Base-by-base conservation (phyloP, 1,284 basidiomycete species). In the Melampsora larici-populina region DNA sequence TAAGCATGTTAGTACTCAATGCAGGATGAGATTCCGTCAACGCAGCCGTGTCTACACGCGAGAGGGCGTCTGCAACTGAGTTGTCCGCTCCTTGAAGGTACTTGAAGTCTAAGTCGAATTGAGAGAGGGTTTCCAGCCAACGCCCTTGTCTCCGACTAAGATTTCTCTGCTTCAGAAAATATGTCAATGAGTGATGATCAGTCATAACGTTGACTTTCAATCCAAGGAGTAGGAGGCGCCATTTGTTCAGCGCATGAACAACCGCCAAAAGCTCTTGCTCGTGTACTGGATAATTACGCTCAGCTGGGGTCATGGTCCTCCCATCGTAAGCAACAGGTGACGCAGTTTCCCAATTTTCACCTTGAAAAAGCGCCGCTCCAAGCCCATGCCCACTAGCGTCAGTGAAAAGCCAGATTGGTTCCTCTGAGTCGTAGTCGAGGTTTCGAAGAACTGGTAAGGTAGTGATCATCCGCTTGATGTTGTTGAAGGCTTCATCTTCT, bases 281-380 rank as follows among this genome's bases (percentile, higher is more conserved):
- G 26, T 80, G 78, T 11, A 65, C 65, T 1, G 79, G 78, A 64
- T 79, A 79, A 49, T 79, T 79, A 24, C 60, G 46, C 66, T 79
- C 79, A 0, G 79, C 79, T 0, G 65, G 4, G 11, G 69, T 77
- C 62, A 75, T 74, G 21, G 70, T 70, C 2, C 76, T n/a, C 0
- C 73, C 79, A 21, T 68, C 68, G 51, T 79, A 79, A 1, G 74
- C 78, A 48, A 75, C 68, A 1, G 76, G 79, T 1, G 18, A 55
- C 8, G 73, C 71, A 11, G 62, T 29, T 18, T 69, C 51, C 67
- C 67, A 17, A 9, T 49, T 4, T 8, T 13, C 13, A 1, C 71
- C 78, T 58, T 79, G 79, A n/a, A 79, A 58, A 4, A 79, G n/a
- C n/a, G n/a, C n/a, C n/a, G n/a, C n/a, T n/a, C n/a, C n/a, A n/a